Percentiles rank a stretch among this genome's conserved stretches.
These are phyloP conservation scores for Dacryopinax spathularia DNA, from an alignment of 768 basidiomycete genomes.

Conservation along the genomic window DNA sequence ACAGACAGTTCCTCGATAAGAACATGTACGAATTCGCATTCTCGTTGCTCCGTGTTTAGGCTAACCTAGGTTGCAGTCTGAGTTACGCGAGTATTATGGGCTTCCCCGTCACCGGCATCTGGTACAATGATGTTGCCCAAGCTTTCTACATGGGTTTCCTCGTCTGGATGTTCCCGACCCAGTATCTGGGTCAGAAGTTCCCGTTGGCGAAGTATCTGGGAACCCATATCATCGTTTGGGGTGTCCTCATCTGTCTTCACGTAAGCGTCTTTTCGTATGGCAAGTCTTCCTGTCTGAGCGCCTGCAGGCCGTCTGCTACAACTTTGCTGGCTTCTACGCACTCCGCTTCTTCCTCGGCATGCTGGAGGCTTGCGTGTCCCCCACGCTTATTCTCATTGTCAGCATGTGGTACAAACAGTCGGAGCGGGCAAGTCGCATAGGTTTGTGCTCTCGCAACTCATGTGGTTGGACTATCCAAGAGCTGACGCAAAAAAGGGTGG, in stretches of 20 bases:
- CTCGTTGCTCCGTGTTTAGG: too few species aligned
- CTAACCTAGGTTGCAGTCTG: too few species aligned
- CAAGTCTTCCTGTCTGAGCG: slow-evolving; percentile 40
- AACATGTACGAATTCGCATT: too few species aligned
- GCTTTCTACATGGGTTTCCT: slow-evolving; percentile 18
- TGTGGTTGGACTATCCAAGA: too few species aligned
- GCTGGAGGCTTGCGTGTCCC: slow-evolving; percentile 53
- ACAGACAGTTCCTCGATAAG: background rate
- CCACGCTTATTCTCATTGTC: slow-evolving; percentile 45
- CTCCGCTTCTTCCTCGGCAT: slow-evolving; percentile 50
- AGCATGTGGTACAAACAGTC: slow-evolving; percentile 58
- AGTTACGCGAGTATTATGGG: slow-evolving; percentile 37
- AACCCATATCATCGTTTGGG: background rate
- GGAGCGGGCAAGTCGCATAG: slow-evolving; percentile 37
- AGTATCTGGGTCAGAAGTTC: slow-evolving; percentile 48
- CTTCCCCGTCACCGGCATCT: slow-evolving; percentile 40
- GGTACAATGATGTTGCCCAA: background rate
- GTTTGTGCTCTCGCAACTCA: too few species aligned
- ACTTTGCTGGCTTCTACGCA: slow-evolving; percentile 48
- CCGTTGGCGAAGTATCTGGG: slow-evolving; percentile 49
- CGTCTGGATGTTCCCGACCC: slow-evolving; percentile 50
- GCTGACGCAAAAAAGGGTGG: too few species aligned
- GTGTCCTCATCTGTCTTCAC: slow-evolving; percentile 10
- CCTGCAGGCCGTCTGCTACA: slow-evolving; percentile 42
- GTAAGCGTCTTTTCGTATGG: slow-evolving; percentile 49